phyloP scores from a whole-genome alignment of 2,329 filamentous ascomycete genomes.

The Colletotrichum limetticola region DNA sequence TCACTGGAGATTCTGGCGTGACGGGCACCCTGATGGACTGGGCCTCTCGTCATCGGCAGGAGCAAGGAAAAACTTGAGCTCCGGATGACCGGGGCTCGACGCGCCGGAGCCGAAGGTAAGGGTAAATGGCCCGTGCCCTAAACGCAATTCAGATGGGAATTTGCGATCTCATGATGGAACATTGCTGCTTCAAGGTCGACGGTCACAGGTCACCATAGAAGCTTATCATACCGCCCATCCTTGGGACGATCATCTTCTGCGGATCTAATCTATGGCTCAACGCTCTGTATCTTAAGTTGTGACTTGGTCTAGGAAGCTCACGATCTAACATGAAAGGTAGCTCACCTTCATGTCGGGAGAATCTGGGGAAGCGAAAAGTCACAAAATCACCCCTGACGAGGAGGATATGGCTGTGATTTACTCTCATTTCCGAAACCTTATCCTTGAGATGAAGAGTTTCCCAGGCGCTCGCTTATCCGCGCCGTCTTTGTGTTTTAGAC shows the following conservation, averaged over 20 bases:
- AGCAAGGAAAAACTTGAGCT: conserved; percentile 27
- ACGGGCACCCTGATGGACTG: conserved; percentile 31
- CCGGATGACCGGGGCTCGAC: neutral
- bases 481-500: neutral
- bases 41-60: neutral
- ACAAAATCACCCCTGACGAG: neutral
- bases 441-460: neutral
- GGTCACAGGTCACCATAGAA: no score
- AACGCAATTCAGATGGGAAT: neutral
- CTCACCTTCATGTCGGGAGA: neutral
- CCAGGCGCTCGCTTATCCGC: neutral
- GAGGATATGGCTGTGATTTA: neutral
- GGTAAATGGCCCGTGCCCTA: neutral
- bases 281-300: no score
- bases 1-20: conserved; percentile 25
- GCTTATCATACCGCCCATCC: neutral
- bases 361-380: conserved; percentile 2
- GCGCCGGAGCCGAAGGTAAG: conserved; percentile 6
- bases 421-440: neutral
- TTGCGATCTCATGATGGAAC: neutral
- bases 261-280: rapidly evolving
- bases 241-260: neutral
- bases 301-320: no score
- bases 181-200: neutral
- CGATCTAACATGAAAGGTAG: neutral